These are phyloP conservation scores for Chiua virens DNA, from an alignment of 768 basidiomycete genomes.

Conservation along the genomic window DNA sequence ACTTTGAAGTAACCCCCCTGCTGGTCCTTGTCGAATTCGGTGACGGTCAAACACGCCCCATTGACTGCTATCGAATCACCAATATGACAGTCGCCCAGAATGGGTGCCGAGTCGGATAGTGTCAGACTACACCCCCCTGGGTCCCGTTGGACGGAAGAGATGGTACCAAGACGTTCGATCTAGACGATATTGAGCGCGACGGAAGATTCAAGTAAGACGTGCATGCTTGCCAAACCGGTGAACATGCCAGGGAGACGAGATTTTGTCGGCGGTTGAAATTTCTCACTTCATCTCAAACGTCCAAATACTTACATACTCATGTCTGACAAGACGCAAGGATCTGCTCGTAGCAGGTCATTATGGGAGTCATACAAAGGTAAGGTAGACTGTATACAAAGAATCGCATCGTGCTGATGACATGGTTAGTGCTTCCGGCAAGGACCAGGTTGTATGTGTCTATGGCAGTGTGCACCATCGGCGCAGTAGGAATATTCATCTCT, in stretches of 20 bases:
- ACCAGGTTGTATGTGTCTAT: conserved; percentile 54
- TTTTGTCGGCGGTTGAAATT: not conserved
- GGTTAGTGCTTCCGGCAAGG: conserved; percentile 50
- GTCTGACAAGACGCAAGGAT: conserved; percentile 6
- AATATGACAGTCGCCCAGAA: conserved; percentile 85
- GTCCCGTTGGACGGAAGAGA: conserved; percentile 64
- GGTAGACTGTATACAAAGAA: conserved; percentile 2
- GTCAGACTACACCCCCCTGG: conserved; percentile 79
- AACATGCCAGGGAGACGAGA: conserved; percentile 49
- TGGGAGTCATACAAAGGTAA: conserved; percentile 49
- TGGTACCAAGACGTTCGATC: conserved; percentile 89
- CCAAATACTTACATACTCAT: too few relatives aligned
- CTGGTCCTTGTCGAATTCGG: conserved; percentile 64
- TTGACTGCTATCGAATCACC: conserved; percentile 95
- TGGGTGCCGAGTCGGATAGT: conserved; percentile 65
- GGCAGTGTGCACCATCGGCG: conserved; percentile 46
- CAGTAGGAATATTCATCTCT: conserved; percentile 47
- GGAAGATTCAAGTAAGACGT: not conserved
- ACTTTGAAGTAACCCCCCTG: conserved; percentile 86
- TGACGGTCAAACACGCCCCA: conserved; percentile 89
- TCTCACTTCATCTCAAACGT: not conserved
- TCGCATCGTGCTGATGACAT: conserved; percentile 11
- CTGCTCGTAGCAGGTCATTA: conserved; percentile 25
- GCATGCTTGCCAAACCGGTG: conserved; percentile 66
- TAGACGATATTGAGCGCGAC: conserved; percentile 31